Conservation (phyloP, 1,284 basidiomycete species). For the Cutaneotrichosporon curvatum region DNA sequence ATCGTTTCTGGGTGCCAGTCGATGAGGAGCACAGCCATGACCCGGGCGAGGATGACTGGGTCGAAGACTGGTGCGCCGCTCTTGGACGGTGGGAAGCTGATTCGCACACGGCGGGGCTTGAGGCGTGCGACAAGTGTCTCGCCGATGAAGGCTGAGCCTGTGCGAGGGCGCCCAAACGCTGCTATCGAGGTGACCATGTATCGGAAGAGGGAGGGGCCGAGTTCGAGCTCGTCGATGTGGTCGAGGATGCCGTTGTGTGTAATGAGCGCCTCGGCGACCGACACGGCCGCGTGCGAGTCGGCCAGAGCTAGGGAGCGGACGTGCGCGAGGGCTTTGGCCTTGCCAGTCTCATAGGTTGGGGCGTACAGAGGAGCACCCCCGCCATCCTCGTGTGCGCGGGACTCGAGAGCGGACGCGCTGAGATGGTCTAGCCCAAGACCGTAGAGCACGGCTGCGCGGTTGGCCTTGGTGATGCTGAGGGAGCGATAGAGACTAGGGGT, state of each 20-base stretch:
- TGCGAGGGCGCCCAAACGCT: slow-evolving; percentile 12
- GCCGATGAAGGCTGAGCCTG: slow-evolving; percentile 12
- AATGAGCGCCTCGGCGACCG: slow-evolving; percentile 14
- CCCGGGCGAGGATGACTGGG: slow-evolving; percentile 15
- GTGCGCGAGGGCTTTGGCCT: slow-evolving; percentile 4
- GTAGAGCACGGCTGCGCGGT: slow-evolving; percentile 6
- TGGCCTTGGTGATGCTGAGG: slow-evolving; percentile 3
- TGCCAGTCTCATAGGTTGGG: slow-evolving; percentile 1
- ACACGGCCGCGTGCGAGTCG: slow-evolving; percentile 2
- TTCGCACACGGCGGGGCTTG: slow-evolving; percentile 4
- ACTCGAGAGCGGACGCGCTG: slow-evolving; percentile 10
- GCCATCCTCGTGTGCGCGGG: slow-evolving; percentile 7
- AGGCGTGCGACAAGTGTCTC: slow-evolving; percentile 15
- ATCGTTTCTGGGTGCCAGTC: slow-evolving; percentile 13
- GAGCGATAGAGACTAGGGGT: slow-evolving; percentile 7
- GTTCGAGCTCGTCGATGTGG: slow-evolving; percentile 5
- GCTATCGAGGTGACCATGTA: slow-evolving; percentile 15
- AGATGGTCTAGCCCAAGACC: slow-evolving; percentile 14
- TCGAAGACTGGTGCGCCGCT: slow-evolving; percentile 8
- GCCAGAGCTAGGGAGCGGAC: slow-evolving; percentile 2
- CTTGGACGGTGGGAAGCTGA: slow-evolving; percentile 8
- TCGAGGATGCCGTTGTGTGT: slow-evolving; percentile 2
- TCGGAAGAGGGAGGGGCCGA: slow-evolving; percentile 13
- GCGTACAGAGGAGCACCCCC: slow-evolving; percentile 1
- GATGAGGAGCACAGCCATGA: slow-evolving; percentile 10